Base-by-base conservation (phyloP, 805 yeast genomes). In the Wickerhamiella qilinensis region DNA sequence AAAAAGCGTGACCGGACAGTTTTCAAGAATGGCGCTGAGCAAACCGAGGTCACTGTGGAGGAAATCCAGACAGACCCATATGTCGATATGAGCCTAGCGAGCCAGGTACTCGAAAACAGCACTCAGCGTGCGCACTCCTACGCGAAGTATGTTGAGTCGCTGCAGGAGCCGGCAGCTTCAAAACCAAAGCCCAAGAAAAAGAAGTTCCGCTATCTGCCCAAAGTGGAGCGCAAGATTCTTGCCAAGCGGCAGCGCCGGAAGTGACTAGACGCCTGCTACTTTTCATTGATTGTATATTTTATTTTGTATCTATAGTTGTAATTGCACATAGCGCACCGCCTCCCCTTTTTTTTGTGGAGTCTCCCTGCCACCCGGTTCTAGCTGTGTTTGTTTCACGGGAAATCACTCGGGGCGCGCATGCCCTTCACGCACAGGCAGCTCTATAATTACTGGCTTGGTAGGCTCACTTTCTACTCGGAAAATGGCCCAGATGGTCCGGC, bases 401-500 rank as follows among this genome's bases (percentile, higher is more conserved):
- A 21, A 11, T 18, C 29, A 37, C 6, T 17, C 18, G 15, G 27
- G 11, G 12, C 12, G 27, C 11, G 27, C 27, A 24, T 24, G 27
- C 11, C 11, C 11, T 12, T 24, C 27, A 24, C 27, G 27, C 8
- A 24, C 27, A 24, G 27, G 27, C 8, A 24, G 27, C 27, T 24
- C 27, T 8, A 24, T 24, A 24, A 9, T 29, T 3, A 37, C 43
- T 15, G 46, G 38, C 37, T 52, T 44, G 32, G 52, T 52, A 52
- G 66, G 75, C 53, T 88, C 96, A 22, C 79, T 71, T 47, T 91
- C 97, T 15, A 86, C 60, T 51, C 91, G 77, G 53, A 88, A 63
- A 43, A 82, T 69, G 31, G 85, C 72, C 99, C 99, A 91, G 37
- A 84, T 58, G 74, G 86, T 82, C 53, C 98, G 69, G 59, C 98